Base-by-base conservation (phyloP, 2,329 filamentous ascomycete genomes). In the Aurifilum marmelostoma region DNA sequence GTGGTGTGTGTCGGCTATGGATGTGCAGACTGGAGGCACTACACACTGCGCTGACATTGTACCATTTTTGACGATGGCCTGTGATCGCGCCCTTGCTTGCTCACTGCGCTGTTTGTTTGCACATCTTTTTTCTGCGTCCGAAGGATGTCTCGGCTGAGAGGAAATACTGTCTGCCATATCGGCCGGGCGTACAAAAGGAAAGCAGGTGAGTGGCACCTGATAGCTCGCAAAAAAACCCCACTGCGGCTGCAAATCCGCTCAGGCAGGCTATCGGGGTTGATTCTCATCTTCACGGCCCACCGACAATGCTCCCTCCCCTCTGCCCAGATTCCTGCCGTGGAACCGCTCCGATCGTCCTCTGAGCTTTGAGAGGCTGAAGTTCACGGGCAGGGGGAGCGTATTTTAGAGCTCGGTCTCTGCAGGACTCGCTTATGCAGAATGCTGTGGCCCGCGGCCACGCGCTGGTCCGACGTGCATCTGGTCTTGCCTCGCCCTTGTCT, bases 361-460 rank as follows among this genome's bases (percentile, higher is more conserved):
- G 18, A 16, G 21, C 7, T 47, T 18, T n/a, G 21, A 47, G 43
- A 21, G 43, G 43, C 43, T n/a, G 7, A 16, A 47, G 43, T 7
- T 21, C 21, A 47, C n/a, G 43, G 43, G 21, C 21, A 47, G 18
- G 27, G 9, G 16, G 27, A 8, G 27, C 12, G 6, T 54, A 27
- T 2, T 6, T 9, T 8, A 4, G 2, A 18, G 5, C n/a, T n/a
- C 27, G 52, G 16, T 56, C 12, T 27, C 18, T 34, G n/a, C 27
- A 56, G 27, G 52, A 56, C 32, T 60, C 58, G 58, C 58, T 60
- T 24, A 39, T n/a, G 11, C 8, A 8, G 24, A 8, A 56, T 24
- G 21, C 27, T 63, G 50, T 59, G 58, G 54, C 59, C 27, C 58
- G 63, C 50, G 58, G 62, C 58, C 67, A 62, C 56, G 61, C 65